These are phyloP conservation scores for Penicillium cosmopolitanum DNA, from an alignment of 495 filamentous ascomycete species.

Conservation along the genomic window DNA sequence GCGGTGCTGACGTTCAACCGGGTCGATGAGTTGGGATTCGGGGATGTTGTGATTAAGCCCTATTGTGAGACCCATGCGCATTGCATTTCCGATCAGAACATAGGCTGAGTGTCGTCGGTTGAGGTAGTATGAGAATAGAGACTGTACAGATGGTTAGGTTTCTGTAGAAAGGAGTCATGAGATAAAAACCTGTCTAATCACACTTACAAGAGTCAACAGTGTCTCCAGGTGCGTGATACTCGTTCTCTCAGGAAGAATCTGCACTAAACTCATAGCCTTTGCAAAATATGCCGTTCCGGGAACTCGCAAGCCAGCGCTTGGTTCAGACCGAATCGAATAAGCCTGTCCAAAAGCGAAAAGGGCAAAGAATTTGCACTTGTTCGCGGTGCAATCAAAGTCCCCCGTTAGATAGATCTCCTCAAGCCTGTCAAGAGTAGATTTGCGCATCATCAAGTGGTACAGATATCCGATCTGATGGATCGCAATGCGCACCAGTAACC, in stretches of 20 bases:
- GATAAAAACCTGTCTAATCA: background rate
- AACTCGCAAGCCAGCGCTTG: conserved; percentile 37
- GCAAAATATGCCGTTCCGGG: conserved; percentile 51
- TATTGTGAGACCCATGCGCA: conserved; percentile 47
- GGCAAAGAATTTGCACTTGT: conserved; percentile 50
- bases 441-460: conserved; percentile 48
- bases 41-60: conserved; percentile 52
- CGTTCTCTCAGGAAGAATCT: conserved; percentile 46
- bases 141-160: conserved; percentile 22
- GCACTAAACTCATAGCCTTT: conserved; percentile 43
- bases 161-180: background rate
- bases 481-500: conserved; percentile 45
- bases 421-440: conserved; percentile 46
- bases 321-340: conserved; percentile 44
- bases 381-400: conserved; percentile 37
- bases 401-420: conserved; percentile 46
- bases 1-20: conserved; percentile 48
- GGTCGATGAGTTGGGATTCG: conserved; percentile 50
- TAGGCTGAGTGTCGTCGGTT: conserved; percentile 51
- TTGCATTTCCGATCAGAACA: conserved; percentile 45
- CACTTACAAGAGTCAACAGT: conserved; percentile 40
- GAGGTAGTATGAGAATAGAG: conserved; percentile 49
- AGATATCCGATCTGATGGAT: conserved; percentile 44
- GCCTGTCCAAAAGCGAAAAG: conserved; percentile 50
- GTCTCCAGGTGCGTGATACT: conserved; percentile 49